Conservation (phyloP, 2,329 filamentous ascomycete genomes). For the Colletotrichum karsti region DNA sequence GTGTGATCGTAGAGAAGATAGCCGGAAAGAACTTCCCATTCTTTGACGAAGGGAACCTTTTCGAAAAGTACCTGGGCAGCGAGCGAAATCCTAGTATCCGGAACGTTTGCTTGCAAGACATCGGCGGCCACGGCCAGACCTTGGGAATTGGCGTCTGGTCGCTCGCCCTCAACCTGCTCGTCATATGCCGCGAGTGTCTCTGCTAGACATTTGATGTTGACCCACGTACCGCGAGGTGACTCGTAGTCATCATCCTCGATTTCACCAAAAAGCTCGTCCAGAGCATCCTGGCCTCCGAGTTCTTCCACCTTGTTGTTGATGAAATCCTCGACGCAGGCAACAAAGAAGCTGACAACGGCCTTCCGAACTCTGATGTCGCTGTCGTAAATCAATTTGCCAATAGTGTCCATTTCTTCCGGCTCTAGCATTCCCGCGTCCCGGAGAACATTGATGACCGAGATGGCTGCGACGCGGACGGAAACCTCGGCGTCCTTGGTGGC, state of each 20-base stretch:
- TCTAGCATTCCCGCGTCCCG: constrained; percentile 88
- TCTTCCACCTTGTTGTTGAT: constrained; percentile 84
- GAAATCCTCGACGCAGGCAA: constrained; percentile 83
- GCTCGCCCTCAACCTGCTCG: constrained; percentile 68
- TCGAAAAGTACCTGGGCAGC: constrained; percentile 89
- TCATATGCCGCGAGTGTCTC: constrained; percentile 88
- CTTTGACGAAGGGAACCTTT: constrained; percentile 79
- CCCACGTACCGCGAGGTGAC: constrained; percentile 82
- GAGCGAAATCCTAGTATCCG: constrained; percentile 85
- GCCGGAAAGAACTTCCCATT: constrained; percentile 89
- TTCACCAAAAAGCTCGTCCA: constrained; percentile 78
- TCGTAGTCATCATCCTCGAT: constrained; percentile 80
- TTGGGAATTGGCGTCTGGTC: constrained; percentile 52
- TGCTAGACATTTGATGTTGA: constrained; percentile 89
- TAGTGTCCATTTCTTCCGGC: constrained; percentile 87
- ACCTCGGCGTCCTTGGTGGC: constrained; percentile 86
- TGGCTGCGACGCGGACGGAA: constrained; percentile 79
- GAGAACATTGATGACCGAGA: constrained; percentile 83
- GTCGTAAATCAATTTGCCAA: constrained; percentile 91
- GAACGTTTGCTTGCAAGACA: constrained; percentile 68
- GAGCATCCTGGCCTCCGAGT: constrained; percentile 79
- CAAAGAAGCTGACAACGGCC: constrained; percentile 90
- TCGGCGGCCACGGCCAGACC: constrained; percentile 59
- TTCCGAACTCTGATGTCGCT: constrained; percentile 85
- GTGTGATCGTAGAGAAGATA: constrained; percentile 96